Conservation (phyloP, 192 early-diverging fungal genomes). For the Rhizophagus clarus region DNA sequence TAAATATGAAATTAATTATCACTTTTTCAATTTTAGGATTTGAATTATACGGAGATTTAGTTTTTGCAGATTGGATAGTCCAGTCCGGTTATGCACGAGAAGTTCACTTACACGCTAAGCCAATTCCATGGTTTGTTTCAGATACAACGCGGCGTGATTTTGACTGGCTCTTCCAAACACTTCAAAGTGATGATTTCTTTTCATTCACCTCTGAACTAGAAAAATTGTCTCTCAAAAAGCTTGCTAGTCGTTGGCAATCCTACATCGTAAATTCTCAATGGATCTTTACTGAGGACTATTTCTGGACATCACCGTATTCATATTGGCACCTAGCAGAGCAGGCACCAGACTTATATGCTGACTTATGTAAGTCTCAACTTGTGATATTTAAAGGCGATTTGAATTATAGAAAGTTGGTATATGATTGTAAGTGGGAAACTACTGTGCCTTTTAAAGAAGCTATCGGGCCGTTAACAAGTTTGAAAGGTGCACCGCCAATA, state of each 20-base stretch:
- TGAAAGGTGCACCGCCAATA: conserved; percentile 61
- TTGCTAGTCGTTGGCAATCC: conserved; percentile 66
- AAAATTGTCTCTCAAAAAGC: conserved; percentile 46
- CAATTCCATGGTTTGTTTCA: conserved; percentile 95
- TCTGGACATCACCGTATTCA: conserved; percentile 86
- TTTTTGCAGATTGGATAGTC: conserved; percentile 84
- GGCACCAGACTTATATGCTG: conserved; percentile 64
- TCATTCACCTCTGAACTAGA: conserved; percentile 36
- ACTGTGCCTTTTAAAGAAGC: conserved; percentile 84
- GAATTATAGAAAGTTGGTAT: conserved; percentile 93
- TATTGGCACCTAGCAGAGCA: conserved; percentile 77
- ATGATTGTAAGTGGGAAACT: conserved; percentile 84
- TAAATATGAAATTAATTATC: neutral
- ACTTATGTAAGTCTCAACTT: conserved; percentile 60
- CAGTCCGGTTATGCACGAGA: conserved; percentile 62
- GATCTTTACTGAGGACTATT: conserved; percentile 69
- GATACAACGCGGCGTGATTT: conserved; percentile 86
- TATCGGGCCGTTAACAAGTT: conserved; percentile 68
- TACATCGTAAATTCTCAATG: conserved; percentile 67
- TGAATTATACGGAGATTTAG: conserved; percentile 88
- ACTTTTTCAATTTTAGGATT: conserved; percentile 57
- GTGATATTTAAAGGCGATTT: conserved; percentile 96
- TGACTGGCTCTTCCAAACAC: conserved; percentile 60
- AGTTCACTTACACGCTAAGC: conserved; percentile 84
- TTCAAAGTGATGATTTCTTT: conserved; percentile 41